A percentile compares a stretch with the other conserved stretches of the same genome.
Evolutionary conservation across 768 basidiomycete genomes (phyloP).

Genomic region (Holtermannia corniformis): DNA sequence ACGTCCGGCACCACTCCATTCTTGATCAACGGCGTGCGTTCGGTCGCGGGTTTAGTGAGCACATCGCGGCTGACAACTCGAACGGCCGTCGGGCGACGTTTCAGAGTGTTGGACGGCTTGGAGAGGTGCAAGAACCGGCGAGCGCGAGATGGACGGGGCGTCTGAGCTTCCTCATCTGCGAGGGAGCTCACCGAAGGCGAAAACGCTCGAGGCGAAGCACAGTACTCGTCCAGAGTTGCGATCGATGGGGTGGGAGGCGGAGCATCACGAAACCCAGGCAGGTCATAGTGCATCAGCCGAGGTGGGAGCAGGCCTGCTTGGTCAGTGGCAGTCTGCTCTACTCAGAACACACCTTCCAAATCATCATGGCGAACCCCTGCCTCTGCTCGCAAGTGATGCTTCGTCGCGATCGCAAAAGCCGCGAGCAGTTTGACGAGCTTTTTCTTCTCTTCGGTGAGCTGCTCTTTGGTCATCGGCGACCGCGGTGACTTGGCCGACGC

Average conservation of each 20-base stretch:
- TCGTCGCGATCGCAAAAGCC: constrained; percentile 61
- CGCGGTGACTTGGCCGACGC: no score
- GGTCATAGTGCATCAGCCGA: constrained; percentile 9
- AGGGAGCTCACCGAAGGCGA: no score
- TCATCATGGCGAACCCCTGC: constrained; percentile 72
- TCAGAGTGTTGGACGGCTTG: constrained; percentile 2
- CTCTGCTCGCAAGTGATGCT: constrained; percentile 47
- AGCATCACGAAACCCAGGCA: constrained; percentile 9
- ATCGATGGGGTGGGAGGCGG: neutral
- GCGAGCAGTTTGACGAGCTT: constrained; percentile 60
- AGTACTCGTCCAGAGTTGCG: no score
- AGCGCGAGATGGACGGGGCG: no score
- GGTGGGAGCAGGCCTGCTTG: constrained; percentile 53
- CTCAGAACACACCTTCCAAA: constrained; percentile 47
- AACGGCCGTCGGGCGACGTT: constrained; percentile 28
- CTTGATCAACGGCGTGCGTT: constrained; percentile 35
- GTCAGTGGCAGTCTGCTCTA: neutral
- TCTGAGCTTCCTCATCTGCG: no score
- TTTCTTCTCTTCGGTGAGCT: constrained; percentile 48
- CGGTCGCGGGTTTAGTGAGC: constrained; percentile 1
- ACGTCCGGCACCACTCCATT: constrained; percentile 29
- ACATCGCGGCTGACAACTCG: constrained; percentile 11
- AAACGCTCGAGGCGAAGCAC: no score
- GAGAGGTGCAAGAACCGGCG: no score
- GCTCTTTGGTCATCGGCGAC: constrained; percentile 33